Evolutionary conservation across 1,139 yeast species (phyloP), one percentile per base, ranked within the genome.

Genomic region (Candida pseudoviswanathii): DNA sequence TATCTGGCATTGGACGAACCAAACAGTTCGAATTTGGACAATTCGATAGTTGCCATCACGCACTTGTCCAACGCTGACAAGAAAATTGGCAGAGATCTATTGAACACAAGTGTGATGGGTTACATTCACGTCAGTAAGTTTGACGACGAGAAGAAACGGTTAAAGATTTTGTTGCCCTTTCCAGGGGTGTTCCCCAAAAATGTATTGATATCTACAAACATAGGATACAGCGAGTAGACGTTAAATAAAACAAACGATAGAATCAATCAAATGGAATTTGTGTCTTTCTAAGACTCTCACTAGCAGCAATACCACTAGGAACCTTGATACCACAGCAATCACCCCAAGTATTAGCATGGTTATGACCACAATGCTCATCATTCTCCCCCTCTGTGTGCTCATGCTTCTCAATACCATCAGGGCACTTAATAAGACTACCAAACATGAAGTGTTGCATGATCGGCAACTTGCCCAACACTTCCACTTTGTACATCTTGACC

Each of bases 301-400:
- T 78, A 0, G 97, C 99, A 0, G 97, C 98, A 50, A 91, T 81
- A 0, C 97, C 97, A 68, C 97, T 90, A 0, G 99, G 99, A 2
- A 94, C 81, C 61, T 89, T 89, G 48, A 94, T 95, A 6, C 99
- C 99, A 71, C 99, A 94, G 63, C 99, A 95, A 64, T 94, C 99
- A 1, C 97, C 99, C 97, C 97, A 94, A 2, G 92, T 84, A 54
- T 81, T 82, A 10, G 64, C 46, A 30, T 55, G 54, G 8, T 62
- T 66, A 44, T 69, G 77, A 25, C 64, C 67, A 30, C 59, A 64
- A 11, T 59, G 66, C 6, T 54, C 72, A 4, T 64, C 70, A 3
- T 64, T 72, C 25, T 57, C 57, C 2, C 64, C 70, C 25, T 33
- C 32, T 9, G 49, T 56, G 1, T 54, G 57, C 8, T 41, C 47